Evolutionary conservation across 768 basidiomycete species (phyloP).

Genomic region (Punctularia strigosozonata): DNA sequence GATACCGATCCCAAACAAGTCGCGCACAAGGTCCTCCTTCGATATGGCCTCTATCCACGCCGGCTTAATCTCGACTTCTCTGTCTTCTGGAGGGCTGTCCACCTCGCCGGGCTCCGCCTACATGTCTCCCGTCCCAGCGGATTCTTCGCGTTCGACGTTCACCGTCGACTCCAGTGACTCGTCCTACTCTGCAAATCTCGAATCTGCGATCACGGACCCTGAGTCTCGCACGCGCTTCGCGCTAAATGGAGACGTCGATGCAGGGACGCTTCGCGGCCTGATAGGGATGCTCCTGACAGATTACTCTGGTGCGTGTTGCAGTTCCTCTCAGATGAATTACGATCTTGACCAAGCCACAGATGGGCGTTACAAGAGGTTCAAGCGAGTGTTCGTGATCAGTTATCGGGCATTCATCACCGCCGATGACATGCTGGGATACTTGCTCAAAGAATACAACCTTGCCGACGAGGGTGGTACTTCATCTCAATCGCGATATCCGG

Average conservation of each 20-base stretch:
- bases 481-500: not conserved
- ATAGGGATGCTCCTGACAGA: conserved; percentile 25
- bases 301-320: too few relatives aligned
- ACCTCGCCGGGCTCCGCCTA: too few relatives aligned
- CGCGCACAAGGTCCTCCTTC: too few relatives aligned
- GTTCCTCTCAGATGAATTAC: too few relatives aligned
- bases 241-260: conserved; percentile 18
- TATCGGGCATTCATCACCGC: conserved; percentile 31
- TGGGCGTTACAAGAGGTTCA: conserved; percentile 25
- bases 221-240: conserved; percentile 3
- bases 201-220: conserved; percentile 5
- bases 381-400: conserved; percentile 28
- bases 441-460: conserved; percentile 28
- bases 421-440: conserved; percentile 24
- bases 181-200: conserved; percentile 2
- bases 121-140: too few relatives aligned
- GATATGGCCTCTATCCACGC: too few relatives aligned
- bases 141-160: too few relatives aligned
- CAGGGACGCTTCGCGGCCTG: conserved; percentile 31
- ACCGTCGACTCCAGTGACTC: not conserved
- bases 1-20: too few relatives aligned
- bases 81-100: too few relatives aligned
- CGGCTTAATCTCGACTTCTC: too few relatives aligned
- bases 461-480: conserved; percentile 7
- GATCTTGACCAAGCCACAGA: conserved; percentile 16